Evolutionary conservation across 257 asterid species (phyloP).

Genomic region (Fraxinus americana): DNA sequence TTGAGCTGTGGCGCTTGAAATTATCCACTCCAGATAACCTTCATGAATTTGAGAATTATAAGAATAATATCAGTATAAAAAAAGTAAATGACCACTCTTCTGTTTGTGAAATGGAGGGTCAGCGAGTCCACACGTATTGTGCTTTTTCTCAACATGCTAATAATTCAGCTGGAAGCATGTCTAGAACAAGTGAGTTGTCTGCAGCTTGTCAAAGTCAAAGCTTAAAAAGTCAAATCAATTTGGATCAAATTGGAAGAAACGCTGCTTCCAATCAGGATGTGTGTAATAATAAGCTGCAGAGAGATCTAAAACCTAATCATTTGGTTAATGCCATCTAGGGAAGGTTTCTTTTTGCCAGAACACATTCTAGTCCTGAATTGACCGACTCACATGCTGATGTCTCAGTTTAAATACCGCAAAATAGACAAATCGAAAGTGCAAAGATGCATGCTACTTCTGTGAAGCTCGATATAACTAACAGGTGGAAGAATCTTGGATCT

Average conservation of each 20-base stretch:
- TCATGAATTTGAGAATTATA: slow-evolving; percentile 44
- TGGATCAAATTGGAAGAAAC: slow-evolving; percentile 46
- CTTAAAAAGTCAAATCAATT: slow-evolving; percentile 45
- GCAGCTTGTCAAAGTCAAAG: slow-evolving; percentile 47
- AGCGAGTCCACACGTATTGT: slow-evolving; percentile 27
- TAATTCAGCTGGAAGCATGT: slow-evolving; percentile 39
- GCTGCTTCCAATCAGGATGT: slow-evolving; percentile 40
- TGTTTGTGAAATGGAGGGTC: slow-evolving; percentile 32
- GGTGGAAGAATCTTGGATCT: slow-evolving; percentile 56
- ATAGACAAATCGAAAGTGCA: slow-evolving; percentile 50
- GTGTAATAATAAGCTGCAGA: slow-evolving; percentile 48
- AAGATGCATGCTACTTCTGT: slow-evolving; percentile 41
- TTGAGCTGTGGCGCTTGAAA: slow-evolving; percentile 40
- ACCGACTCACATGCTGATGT: slow-evolving; percentile 62
- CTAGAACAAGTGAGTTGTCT: slow-evolving; percentile 38
- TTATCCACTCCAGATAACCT: slow-evolving; percentile 45
- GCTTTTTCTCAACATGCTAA: slow-evolving; percentile 42
- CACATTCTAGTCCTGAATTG: slow-evolving; percentile 89
- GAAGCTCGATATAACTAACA: slow-evolving; percentile 48
- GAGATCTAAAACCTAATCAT: slow-evolving; percentile 55
- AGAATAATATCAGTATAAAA: slow-evolving; percentile 33
- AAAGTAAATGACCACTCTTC: slow-evolving; percentile 40
- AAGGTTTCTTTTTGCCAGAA: slow-evolving; percentile 69
- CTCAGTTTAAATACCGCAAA: slow-evolving; percentile 41
- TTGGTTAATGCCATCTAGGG: slow-evolving; percentile 60